A percentile compares a stretch with the other conserved stretches of the same genome.
Evolutionary conservation across 2,329 filamentous ascomycete species (phyloP).

Genomic region (Claviceps cyperi): DNA sequence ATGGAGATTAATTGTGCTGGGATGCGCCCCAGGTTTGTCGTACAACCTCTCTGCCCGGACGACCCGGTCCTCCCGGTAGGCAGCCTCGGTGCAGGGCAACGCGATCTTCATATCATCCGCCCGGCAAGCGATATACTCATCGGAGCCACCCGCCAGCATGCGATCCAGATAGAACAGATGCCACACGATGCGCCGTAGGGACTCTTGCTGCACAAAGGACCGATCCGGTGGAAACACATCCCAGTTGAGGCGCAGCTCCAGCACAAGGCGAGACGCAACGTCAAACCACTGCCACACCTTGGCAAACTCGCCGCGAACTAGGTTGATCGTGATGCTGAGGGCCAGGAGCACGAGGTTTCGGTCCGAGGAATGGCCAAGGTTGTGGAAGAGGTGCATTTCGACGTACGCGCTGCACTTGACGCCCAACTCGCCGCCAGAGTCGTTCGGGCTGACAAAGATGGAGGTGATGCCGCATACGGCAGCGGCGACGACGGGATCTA

Average conservation of each 20-base stretch:
- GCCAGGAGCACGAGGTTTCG: slow-evolving; percentile 20
- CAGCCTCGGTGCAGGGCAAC: slow-evolving; percentile 20
- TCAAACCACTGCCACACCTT: slow-evolving; percentile 27
- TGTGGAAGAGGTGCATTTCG: slow-evolving; percentile 25
- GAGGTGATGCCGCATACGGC: slow-evolving; percentile 25
- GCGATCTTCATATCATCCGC: slow-evolving; percentile 24
- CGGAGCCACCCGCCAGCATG: slow-evolving; percentile 24
- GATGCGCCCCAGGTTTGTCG: slow-evolving; percentile 14
- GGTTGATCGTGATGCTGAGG: slow-evolving; percentile 22
- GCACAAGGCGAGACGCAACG: slow-evolving; percentile 21
- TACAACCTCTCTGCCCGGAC: slow-evolving; percentile 18
- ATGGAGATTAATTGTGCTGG: slow-evolving; percentile 17
- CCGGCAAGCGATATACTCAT: slow-evolving; percentile 24
- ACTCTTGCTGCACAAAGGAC: slow-evolving; percentile 22
- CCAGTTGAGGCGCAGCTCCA: slow-evolving; percentile 26
- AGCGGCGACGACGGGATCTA: slow-evolving; percentile 21
- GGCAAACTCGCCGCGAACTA: slow-evolving; percentile 21
- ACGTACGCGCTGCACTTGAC: slow-evolving; percentile 24
- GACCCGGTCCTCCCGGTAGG: slow-evolving; percentile 18
- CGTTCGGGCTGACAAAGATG: slow-evolving; percentile 20
- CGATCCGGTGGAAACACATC: slow-evolving; percentile 16
- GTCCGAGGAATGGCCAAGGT: slow-evolving; percentile 24
- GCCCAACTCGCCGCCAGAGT: slow-evolving; percentile 20
- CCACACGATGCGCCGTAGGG: slow-evolving; percentile 23
- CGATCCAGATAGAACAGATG: slow-evolving; percentile 24